phyloP scores from a whole-genome alignment of 768 basidiomycete species.

The Cystobasidium ongulense region DNA sequence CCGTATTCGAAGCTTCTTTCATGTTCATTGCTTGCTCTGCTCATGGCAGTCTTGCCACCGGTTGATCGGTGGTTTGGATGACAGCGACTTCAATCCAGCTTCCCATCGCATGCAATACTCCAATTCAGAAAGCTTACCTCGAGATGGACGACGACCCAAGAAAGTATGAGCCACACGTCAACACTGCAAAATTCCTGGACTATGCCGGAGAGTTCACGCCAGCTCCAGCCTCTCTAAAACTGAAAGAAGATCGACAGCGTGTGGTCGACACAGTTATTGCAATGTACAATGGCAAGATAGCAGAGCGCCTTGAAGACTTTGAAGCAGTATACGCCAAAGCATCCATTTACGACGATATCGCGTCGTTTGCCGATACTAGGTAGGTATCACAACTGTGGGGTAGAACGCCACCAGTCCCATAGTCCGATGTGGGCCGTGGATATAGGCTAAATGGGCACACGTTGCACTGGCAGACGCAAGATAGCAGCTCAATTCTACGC shows the following conservation, averaged over 20 bases:
- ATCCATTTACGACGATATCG: slow-evolving; percentile 16
- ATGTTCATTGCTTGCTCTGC: no score
- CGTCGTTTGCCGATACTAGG: slow-evolving; percentile 21
- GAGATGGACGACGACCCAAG: slow-evolving; percentile 13
- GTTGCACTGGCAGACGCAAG: not conserved
- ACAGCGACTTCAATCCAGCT: no score
- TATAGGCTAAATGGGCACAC: no score
- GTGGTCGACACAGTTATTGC: slow-evolving; percentile 19
- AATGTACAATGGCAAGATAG: slow-evolving; percentile 22
- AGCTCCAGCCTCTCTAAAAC: not conserved
- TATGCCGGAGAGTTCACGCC: slow-evolving; percentile 22
- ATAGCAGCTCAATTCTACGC: slow-evolving; percentile 27
- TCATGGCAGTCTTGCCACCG: no score
- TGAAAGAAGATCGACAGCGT: slow-evolving; percentile 5
- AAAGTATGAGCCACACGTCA: slow-evolving; percentile 8
- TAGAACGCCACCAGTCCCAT: no score
- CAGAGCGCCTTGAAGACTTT: not conserved
- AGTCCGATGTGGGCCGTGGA: no score
- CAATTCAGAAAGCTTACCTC: not conserved
- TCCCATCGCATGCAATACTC: no score
- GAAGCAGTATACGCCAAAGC: slow-evolving; percentile 10
- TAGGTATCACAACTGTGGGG: not conserved
- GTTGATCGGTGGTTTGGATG: not conserved
- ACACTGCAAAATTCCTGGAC: slow-evolving; percentile 20
- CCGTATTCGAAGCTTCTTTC: no score